These are phyloP conservation scores for Omphalea diandra DNA, from an alignment of 441 rosid species.

Conservation along the genomic window DNA sequence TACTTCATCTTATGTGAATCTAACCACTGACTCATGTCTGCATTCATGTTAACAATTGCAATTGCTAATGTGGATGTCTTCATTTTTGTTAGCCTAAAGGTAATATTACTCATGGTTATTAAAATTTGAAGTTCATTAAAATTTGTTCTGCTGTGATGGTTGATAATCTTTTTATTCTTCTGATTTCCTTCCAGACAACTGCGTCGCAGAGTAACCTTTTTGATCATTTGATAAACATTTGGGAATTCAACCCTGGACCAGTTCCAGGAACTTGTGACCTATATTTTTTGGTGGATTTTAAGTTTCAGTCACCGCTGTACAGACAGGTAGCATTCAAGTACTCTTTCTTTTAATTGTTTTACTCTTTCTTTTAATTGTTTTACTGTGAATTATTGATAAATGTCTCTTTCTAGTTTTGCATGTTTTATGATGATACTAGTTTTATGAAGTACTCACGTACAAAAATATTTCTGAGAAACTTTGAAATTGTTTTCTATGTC, in stretches of 20 bases:
- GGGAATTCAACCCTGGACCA: constrained; percentile 87
- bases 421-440: background rate
- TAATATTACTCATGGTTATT: background rate
- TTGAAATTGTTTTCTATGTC: background rate
- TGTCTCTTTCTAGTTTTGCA: background rate
- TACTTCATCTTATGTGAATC: background rate
- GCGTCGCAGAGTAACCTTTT: constrained; percentile 62
- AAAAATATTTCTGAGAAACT: background rate
- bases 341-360: too few relatives aligned
- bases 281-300: constrained; percentile 75
- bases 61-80: background rate
- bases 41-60: background rate
- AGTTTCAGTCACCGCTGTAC: constrained; percentile 87
- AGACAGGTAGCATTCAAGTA: constrained; percentile 58
- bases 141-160: background rate
- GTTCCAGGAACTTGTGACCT: constrained; percentile 73
- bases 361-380: background rate
- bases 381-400: background rate
- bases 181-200: constrained; percentile 56
- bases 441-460: background rate
- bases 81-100: background rate
- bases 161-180: constrained; percentile 7
- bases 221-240: constrained; percentile 79
- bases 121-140: background rate
- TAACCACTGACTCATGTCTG: background rate